phyloP scores from a whole-genome alignment of 179 eudicot species.

The Beta macrorhiza region DNA sequence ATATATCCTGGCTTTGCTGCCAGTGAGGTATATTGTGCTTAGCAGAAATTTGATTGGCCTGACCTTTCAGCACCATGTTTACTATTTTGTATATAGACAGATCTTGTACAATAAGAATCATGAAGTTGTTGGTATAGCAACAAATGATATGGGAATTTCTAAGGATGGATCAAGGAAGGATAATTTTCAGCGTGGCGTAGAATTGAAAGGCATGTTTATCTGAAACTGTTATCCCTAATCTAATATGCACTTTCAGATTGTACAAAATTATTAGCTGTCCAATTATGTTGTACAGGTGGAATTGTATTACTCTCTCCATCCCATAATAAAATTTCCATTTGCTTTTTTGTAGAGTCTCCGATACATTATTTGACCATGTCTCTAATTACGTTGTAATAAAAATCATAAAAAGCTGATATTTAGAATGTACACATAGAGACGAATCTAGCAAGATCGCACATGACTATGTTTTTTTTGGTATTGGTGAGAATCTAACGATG shows the following conservation, averaged over 20 bases:
- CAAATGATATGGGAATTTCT: slow-evolving; percentile 93
- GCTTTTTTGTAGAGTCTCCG: too few relatives aligned
- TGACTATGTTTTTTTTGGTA: too few relatives aligned
- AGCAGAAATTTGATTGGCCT: slow-evolving; percentile 11
- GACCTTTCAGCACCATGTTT: slow-evolving; percentile 21
- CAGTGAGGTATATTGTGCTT: slow-evolving; percentile 68
- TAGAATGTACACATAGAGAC: too few relatives aligned
- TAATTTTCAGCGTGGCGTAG: slow-evolving; percentile 91
- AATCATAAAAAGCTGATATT: too few relatives aligned
- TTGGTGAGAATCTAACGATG: too few relatives aligned
- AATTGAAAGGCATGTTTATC: slow-evolving; percentile 63
- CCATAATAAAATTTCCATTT: too few relatives aligned
- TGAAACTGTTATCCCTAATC: neutral
- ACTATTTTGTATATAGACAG: slow-evolving; percentile 40
- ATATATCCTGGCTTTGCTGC: slow-evolving; percentile 99
- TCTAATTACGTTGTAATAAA: too few relatives aligned
- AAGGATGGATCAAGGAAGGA: slow-evolving; percentile 82
- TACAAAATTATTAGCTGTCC: neutral
- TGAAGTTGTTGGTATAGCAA: slow-evolving; percentile 85
- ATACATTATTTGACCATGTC: too few relatives aligned
- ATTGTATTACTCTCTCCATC: too few relatives aligned
- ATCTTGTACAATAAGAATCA: slow-evolving; percentile 58
- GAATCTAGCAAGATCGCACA: too few relatives aligned
- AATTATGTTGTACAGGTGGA: neutral
- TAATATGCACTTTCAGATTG: slow-evolving; percentile 3